Evolutionary conservation across 345 rosid species (phyloP), one percentile per base, ranked within the genome.

Genomic region (Aquilaria malaccensis): DNA sequence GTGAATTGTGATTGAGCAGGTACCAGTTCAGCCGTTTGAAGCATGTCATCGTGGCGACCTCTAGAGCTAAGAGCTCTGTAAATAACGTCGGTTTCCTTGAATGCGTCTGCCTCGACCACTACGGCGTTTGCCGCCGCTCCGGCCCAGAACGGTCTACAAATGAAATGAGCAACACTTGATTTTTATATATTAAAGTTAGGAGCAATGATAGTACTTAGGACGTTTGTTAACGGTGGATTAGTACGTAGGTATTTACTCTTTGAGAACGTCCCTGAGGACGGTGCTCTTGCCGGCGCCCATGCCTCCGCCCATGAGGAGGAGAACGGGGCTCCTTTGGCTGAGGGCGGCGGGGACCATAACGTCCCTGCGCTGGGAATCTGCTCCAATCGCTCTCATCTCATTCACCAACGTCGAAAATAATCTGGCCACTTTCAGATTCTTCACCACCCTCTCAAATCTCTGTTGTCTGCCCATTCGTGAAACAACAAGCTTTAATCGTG

Each of bases 201-300:
- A 22, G 57, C 33, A 30, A 54, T 32, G n/a, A 11, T 31, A 10
- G 7, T 33, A 32, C 3, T 0, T n/a, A 33, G 50, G 11, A 30
- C 7, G 7, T 4, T 37, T 37, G 2, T 37, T 22, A 22, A 22
- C 22, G 22, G 22, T 3, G 6, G 30, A 58, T 1, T 37, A 1
- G 13, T 9, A 3, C 0, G 13, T 1, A 33, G n/a, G 12, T 10
- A 45, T 33, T 53, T 81, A 93, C 97, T 86, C 96, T 73, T 81
- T 78, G 68, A 79, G 78, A 52, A 94, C 83, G 58, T 84, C 83
- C 76, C 87, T 86, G 68, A 94, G 97, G 68, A 86, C 93, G 22
- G 97, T 94, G 79, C 97, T 94, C 63, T 90, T 94, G 56, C 99
- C 99, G 6, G 93, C 97, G 0, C 99, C 99, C 96, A 90, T 90